Base-by-base conservation (phyloP, 2,329 filamentous ascomycete genomes). In the Penicillium oxalicum region DNA sequence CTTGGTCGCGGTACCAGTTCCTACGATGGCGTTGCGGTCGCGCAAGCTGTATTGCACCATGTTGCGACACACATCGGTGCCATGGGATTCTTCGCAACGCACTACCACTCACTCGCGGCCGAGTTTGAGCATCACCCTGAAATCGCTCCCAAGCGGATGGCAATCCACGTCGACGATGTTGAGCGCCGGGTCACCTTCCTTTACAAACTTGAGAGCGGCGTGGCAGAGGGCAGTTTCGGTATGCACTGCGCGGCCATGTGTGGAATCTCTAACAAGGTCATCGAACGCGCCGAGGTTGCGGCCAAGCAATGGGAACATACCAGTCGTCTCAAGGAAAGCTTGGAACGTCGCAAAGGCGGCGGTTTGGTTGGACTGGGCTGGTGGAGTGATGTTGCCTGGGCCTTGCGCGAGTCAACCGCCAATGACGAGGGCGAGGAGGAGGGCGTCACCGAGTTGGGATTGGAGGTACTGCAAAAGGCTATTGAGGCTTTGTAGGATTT, bases 221-320 rank as follows among this genome's bases (percentile, higher is more conserved):
- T 97, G 8, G 93, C 93, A 0, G 91, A 97, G 69, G 93, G 93
- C 12, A 95, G 88, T 63, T 98, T 97, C 63, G 93, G 93, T 61
- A 98, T 98, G 93, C 93, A 98, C 69, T 98, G 93, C 65, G 93
- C 93, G 1, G 86, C 89, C 51, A 98, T 98, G 93, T 98, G 93
- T 61, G 93, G 93, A 1, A 97, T 98, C 55, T 82, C 89, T 0
- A 75, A 76, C 39, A 84, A 84, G 47, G 83, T 98, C 12, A 89
- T 98, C 53, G 84, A 91, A 63, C 76, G 86, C 24, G 93, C 93
- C 0, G 93, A 98, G 69, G 81, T 84, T 24, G 93, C 93, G 5
- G 93, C 93, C 1, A 83, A 78, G 58, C 88, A 90, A 61, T 97
- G 93, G 90, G 93, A 98, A 72, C 90, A 96, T 68, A 97, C 93